Evolutionary conservation across 805 yeast genomes (phyloP), one percentile per base, ranked within the genome.

Genomic region (Candida fluviatilis): DNA sequence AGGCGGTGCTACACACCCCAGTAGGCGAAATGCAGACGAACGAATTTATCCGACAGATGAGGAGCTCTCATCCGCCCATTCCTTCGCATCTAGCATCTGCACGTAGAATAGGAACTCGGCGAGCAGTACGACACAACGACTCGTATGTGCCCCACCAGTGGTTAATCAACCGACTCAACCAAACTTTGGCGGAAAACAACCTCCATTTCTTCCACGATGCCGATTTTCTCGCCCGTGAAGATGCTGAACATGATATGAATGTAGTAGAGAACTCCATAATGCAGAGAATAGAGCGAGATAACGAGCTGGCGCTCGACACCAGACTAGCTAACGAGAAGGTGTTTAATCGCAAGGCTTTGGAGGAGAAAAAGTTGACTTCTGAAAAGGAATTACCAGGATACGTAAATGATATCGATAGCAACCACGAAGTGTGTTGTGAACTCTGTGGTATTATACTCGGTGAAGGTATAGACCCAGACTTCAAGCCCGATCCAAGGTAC

Each of bases 391-490:
- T 39, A 4, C 24, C 38, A 4, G 64, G 62, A 1, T 66, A 65
- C 47, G 57, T 66, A 18, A 61, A 57, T 30, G 48, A 54, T 35
- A 62, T 68, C 12, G 31, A 48, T 3, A 42, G 49, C 0, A 45
- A 42, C 11, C 36, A 33, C 2, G 40, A 33, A 15, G 33, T 59
- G 16, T 51, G 62, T 14, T 68, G 96, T 61, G 75, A 75, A 23
- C 58, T 83, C 18, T 88, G 96, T 62, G 90, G 88, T 1, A 73
- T 76, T 0, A 72, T 66, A 3, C 60, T 88, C n/a, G 93, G 93
- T 2, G 75, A 69, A 34, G 95, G 95, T 0, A 75, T 84, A 4
- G 84, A 88, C 0, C 63, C 53, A 1, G 75, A 68, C 13, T 76
- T 73, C 45, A 51, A 52, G 34, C 65, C 75, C 38, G 54, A 64